These are phyloP conservation scores for Tuber brumale DNA, from an alignment of 495 filamentous ascomycete species.

Conservation along the genomic window DNA sequence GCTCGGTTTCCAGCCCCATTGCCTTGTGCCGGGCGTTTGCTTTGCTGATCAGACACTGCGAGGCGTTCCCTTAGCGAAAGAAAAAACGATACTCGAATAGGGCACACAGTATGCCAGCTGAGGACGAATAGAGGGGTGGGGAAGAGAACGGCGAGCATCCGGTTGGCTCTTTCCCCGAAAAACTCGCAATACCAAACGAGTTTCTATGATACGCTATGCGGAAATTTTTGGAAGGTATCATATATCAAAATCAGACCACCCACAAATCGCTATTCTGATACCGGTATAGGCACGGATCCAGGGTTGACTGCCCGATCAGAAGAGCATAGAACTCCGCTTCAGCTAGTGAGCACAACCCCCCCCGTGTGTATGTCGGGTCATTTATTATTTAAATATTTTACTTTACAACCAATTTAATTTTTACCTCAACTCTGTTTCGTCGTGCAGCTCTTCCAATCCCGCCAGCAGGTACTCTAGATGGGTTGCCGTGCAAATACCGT, in stretches of 20 bases:
- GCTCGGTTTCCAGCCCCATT: not conserved
- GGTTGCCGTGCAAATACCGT: not conserved
- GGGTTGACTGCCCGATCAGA: not conserved
- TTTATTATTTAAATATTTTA: not conserved
- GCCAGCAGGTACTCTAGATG: not conserved
- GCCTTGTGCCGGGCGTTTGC: not conserved
- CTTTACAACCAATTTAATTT: not conserved
- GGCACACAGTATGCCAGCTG: not conserved
- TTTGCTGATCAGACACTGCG: conserved; percentile 4
- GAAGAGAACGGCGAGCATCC: conserved; percentile 1
- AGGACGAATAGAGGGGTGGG: not conserved
- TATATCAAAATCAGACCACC: conserved; percentile 2
- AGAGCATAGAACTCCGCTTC: not conserved
- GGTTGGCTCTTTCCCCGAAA: not conserved
- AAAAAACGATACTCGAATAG: not conserved
- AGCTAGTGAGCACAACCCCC: not conserved
- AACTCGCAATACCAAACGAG: not conserved
- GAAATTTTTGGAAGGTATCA: not conserved
- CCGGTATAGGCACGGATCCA: not conserved
- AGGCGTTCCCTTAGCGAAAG: not conserved
- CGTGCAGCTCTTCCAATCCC: not conserved
- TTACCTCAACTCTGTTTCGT: not conserved
- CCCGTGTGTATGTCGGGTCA: not conserved
- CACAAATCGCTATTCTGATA: not conserved
- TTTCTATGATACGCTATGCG: not conserved